Percentiles rank a stretch among this genome's conserved stretches.
Evolutionary conservation across 306 rosid species (phyloP).

Genomic region (Phaseolus lunatus): DNA sequence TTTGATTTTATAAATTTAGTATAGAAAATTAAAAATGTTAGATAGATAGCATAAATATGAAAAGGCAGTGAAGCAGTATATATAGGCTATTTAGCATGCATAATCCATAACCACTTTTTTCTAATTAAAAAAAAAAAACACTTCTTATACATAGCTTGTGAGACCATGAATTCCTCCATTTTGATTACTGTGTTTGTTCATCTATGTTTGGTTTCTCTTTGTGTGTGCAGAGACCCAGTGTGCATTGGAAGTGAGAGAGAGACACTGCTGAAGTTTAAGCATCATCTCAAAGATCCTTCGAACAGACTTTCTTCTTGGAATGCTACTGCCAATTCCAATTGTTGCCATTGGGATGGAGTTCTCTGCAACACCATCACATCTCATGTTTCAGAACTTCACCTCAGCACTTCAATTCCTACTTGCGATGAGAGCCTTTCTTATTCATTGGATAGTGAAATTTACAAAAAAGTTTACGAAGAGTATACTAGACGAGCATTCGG

Average conservation of each 20-base stretch:
- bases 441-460: too few species aligned
- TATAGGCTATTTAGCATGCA: too few species aligned
- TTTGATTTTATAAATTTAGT: too few species aligned
- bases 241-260: background rate
- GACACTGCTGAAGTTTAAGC: background rate
- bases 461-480: too few species aligned
- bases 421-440: too few species aligned
- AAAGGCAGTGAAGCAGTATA: too few species aligned
- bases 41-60: too few species aligned
- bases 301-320: constrained; percentile 10
- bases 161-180: background rate
- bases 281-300: background rate
- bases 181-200: background rate
- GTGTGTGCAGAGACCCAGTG: background rate
- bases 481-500: background rate
- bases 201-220: background rate
- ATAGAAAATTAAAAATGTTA: too few species aligned
- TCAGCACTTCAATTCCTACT: background rate
- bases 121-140: too few species aligned
- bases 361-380: background rate
- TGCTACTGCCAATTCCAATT: background rate
- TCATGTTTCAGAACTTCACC: background rate
- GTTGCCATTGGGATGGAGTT: background rate
- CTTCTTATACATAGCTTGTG: too few species aligned
- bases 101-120: too few species aligned